These are phyloP conservation scores for Pholiota molesta DNA, from an alignment of 768 basidiomycete genomes.

Conservation along the genomic window DNA sequence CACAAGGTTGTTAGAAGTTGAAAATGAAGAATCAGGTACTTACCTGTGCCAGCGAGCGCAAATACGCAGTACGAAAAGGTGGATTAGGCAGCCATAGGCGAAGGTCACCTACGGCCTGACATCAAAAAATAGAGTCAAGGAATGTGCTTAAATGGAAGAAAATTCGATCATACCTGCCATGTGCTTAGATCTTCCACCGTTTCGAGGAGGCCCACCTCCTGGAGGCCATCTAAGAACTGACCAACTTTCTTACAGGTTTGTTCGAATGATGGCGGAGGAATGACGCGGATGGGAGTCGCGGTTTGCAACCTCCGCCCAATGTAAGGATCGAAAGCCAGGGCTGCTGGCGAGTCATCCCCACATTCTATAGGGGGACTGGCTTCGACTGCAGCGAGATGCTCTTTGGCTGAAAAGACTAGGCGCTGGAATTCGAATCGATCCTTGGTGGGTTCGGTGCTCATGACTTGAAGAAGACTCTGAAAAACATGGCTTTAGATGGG, in stretches of 20 bases:
- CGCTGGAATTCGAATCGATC: conserved; percentile 37
- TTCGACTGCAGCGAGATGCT: conserved; percentile 43
- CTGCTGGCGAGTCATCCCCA: conserved; percentile 47
- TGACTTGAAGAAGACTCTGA: conserved; percentile 54
- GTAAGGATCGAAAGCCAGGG: conserved; percentile 64
- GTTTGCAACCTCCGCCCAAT: conserved; percentile 69
- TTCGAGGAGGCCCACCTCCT: conserved; percentile 52
- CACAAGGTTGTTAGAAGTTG: no score
- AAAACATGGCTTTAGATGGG: conserved; percentile 1
- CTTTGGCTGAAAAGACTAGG: conserved; percentile 43
- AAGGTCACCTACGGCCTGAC: conserved; percentile 51
- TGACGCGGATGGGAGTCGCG: conserved; percentile 67
- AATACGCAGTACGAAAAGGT: conserved; percentile 50
- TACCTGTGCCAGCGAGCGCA: conserved; percentile 70
- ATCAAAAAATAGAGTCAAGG: background rate
- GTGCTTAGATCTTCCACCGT: conserved; percentile 45
- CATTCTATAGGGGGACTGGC: conserved; percentile 39
- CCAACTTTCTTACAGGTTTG: conserved; percentile 55
- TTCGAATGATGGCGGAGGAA: conserved; percentile 51
- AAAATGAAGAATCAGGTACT: conserved; percentile 11
- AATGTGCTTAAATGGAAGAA: no score
- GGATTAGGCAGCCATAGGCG: conserved; percentile 48
- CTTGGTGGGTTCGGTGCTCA: conserved; percentile 43
- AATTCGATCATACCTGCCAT: conserved; percentile 58
- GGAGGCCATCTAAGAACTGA: conserved; percentile 55